Evolutionary conservation across 2,329 filamentous ascomycete genomes (phyloP), one percentile per base, ranked within the genome.

Genomic region (Ophiocordyceps unilateralis): DNA sequence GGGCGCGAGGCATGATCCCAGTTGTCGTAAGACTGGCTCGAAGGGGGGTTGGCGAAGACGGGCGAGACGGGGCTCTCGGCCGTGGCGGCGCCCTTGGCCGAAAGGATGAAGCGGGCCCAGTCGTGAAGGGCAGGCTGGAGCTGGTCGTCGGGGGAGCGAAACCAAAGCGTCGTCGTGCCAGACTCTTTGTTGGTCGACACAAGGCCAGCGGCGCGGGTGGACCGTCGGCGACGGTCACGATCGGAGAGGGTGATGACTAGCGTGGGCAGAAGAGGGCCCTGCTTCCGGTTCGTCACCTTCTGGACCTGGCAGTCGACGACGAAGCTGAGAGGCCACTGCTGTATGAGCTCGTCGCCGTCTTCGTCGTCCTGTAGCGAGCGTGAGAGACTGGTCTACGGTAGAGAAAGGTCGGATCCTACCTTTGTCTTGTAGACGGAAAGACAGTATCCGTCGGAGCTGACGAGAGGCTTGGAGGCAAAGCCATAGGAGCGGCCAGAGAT

Each of bases 161-260:
- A 80, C 59, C 70, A 70, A 3, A 81, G 56, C 0, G 66, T 68
- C 9, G 62, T 65, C 3, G 66, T 60, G 9, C 61, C 57, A 1
- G 65, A 59, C 15, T 76, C 70, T 52, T 70, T 76, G 45, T 60
- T 67, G 7, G 63, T 57, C 10, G 68, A 56, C 17, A 67, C 69
- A 20, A 81, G 60, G 3, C 72, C 72, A 4, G 72, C 69, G 4
- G 77, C 73, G 46, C 76, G 68, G 49, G 76, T 81, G 40, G 77
- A 81, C 46, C 77, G 68, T 41, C 77, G 70, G 51, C 79, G 81
- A 44, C 74, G 70, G 48, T 76, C 63, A 54, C 75, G 78, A 48
- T 80, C 75, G 32, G 68, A 64, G 40, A 81, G 59, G 48, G 64
- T 72, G 32, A 81, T 54, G 39, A 78, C 62, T 12, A 81, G 65